Conservation (phyloP, 208 protist genomes). For the Leptomonas seymouri region DNA sequence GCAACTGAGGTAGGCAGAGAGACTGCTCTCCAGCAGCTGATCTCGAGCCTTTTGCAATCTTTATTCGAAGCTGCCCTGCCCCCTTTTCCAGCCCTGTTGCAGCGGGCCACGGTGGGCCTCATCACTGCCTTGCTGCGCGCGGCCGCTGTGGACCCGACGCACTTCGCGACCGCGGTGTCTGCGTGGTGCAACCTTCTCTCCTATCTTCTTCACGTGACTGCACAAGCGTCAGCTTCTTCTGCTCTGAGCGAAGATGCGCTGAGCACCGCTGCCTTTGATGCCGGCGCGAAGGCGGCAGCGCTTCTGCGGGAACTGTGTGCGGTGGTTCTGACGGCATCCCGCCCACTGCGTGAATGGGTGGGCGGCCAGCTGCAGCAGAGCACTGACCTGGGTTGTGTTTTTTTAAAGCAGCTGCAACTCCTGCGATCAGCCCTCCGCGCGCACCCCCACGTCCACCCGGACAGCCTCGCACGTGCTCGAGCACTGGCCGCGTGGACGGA, state of each 20-base stretch:
- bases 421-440: background rate
- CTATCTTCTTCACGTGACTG: slow-evolving; percentile 13
- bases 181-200: slow-evolving; percentile 15
- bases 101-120: slow-evolving; percentile 21
- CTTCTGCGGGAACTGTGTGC: slow-evolving; percentile 31
- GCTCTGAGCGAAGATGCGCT: background rate
- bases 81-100: slow-evolving; percentile 11
- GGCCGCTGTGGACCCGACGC: background rate
- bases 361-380: slow-evolving; percentile 10
- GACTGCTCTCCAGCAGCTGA: background rate
- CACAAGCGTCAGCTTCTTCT: background rate
- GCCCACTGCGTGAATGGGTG: slow-evolving; percentile 22
- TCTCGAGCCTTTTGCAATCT: background rate
- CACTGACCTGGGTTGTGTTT: slow-evolving; percentile 14
- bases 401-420: slow-evolving; percentile 8
- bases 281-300: background rate
- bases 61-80: background rate
- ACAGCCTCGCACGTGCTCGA: background rate
- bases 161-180: slow-evolving; percentile 2
- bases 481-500: slow-evolving; percentile 11
- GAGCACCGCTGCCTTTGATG: background rate
- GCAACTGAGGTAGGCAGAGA: background rate
- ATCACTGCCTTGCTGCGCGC: slow-evolving; percentile 12
- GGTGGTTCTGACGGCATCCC: background rate
- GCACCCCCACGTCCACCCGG: background rate